Evolutionary conservation across 495 filamentous ascomycete species (phyloP).

Genomic region (Aspergillus nanangensis): DNA sequence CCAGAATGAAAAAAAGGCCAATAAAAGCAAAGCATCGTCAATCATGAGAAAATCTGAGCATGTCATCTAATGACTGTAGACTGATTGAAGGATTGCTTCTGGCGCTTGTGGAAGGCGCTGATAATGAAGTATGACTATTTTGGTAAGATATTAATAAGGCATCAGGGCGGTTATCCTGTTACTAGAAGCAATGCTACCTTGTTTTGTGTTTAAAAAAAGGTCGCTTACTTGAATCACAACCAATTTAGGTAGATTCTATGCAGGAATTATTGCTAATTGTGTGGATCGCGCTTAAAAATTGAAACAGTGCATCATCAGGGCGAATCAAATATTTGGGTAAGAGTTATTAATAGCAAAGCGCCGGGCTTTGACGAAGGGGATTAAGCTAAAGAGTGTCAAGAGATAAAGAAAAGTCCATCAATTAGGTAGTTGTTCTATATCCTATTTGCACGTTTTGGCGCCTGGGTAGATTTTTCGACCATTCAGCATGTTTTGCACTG

Average conservation of each 20-base stretch:
- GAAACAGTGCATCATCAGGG: neutral
- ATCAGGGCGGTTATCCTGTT: neutral
- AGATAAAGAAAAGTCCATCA: neutral
- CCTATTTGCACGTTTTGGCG: too few species aligned
- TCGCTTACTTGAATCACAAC: neutral
- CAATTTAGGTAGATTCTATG: neutral
- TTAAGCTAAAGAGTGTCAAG: neutral
- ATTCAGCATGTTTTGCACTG: too few species aligned
- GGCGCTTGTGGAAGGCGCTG: too few species aligned
- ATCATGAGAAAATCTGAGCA: too few species aligned
- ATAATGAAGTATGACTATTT: too few species aligned
- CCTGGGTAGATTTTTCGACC: too few species aligned
- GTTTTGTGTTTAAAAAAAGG: neutral
- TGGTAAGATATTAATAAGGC: too few species aligned
- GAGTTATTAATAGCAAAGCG: slow-evolving; percentile 8
- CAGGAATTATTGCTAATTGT: slow-evolving; percentile 11
- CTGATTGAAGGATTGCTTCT: too few species aligned
- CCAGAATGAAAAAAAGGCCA: too few species aligned
- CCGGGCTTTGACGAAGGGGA: neutral
- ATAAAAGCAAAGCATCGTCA: too few species aligned
- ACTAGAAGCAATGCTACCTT: too few species aligned
- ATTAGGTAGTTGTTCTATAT: neutral
- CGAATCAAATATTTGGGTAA: neutral
- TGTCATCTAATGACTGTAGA: too few species aligned
- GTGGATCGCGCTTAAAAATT: neutral